A percentile compares a stretch with the other conserved stretches of the same genome.
Evolutionary conservation across 2,329 filamentous ascomycete species (phyloP).

Genomic region (Paraphoma chrysanthemicola): DNA sequence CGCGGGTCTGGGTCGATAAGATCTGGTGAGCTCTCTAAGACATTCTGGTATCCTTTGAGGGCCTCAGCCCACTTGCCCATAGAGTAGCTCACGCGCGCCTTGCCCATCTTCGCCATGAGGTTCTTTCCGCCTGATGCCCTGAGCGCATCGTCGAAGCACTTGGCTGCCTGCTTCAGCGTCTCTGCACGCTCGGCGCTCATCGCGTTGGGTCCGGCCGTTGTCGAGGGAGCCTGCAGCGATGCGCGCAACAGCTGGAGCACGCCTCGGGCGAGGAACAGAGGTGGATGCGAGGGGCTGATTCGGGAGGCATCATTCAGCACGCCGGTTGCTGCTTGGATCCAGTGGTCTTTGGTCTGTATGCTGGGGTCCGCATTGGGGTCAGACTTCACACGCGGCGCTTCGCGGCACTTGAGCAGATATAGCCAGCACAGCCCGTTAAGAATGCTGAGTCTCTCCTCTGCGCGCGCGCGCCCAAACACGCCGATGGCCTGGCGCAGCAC

Average conservation of each 20-base stretch:
- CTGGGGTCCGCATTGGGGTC: conserved; percentile 68
- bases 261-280: conserved; percentile 88
- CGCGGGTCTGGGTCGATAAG: conserved; percentile 92
- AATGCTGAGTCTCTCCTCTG: conserved; percentile 84
- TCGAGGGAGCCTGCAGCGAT: conserved; percentile 79
- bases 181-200: conserved; percentile 77
- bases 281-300: conserved; percentile 90
- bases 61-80: conserved; percentile 86
- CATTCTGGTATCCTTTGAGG: conserved; percentile 83
- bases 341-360: conserved; percentile 90
- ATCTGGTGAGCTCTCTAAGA: conserved; percentile 83
- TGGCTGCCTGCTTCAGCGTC: conserved; percentile 81
- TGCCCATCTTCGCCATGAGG: conserved; percentile 90
- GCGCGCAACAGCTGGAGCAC: conserved; percentile 88
- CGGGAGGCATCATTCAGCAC: conserved; percentile 95
- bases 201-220: conserved; percentile 66
- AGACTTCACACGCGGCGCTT: conserved; percentile 72
- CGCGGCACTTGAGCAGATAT: conserved; percentile 86
- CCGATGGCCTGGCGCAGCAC: conserved; percentile 75
- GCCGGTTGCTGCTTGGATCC: conserved; percentile 86
- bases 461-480: conserved; percentile 72
- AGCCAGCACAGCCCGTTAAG: conserved; percentile 89
- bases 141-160: conserved; percentile 93
- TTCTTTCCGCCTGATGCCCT: conserved; percentile 85
- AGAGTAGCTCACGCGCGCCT: conserved; percentile 84